These are phyloP conservation scores for Colletotrichum incanum DNA, from an alignment of 2,329 filamentous ascomycete species.

Conservation along the genomic window DNA sequence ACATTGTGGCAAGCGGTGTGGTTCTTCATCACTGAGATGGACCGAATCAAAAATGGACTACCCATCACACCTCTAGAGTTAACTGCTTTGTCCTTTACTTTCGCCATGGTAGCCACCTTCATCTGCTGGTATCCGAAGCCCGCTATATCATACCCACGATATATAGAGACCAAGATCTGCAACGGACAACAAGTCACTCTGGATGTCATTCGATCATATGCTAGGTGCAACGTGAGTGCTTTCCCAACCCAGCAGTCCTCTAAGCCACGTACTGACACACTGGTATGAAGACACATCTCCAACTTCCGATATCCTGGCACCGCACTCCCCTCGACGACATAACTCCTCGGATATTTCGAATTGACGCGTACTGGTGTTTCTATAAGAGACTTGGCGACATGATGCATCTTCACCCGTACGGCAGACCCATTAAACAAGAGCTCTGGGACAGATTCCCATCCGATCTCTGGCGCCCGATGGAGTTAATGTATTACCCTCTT, in stretches of 20 bases:
- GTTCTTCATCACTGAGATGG: conserved; percentile 47
- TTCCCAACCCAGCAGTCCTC: not conserved
- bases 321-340: conserved; percentile 54
- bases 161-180: conserved; percentile 31
- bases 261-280: not conserved
- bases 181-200: conserved; percentile 28
- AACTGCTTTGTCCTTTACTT: conserved; percentile 47
- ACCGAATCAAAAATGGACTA: conserved; percentile 41
- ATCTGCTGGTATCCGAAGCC: conserved; percentile 47
- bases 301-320: conserved; percentile 46
- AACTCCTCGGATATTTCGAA: conserved; percentile 35
- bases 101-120: conserved; percentile 46
- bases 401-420: conserved; percentile 41
- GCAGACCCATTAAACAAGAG: conserved; percentile 40
- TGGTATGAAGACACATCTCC: conserved; percentile 46
- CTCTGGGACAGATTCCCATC: conserved; percentile 48
- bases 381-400: conserved; percentile 44
- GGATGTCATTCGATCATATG: conserved; percentile 30
- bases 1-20: conserved; percentile 47
- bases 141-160: conserved; percentile 29
- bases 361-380: conserved; percentile 47
- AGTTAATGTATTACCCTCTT: conserved; percentile 27
- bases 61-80: conserved; percentile 50
- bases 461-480: conserved; percentile 43
- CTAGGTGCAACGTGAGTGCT: conserved; percentile 25